Evolutionary conservation across 2,329 filamentous ascomycete genomes (phyloP), one percentile per base, ranked within the genome.

Genomic region (Lachnellula hyalina): DNA sequence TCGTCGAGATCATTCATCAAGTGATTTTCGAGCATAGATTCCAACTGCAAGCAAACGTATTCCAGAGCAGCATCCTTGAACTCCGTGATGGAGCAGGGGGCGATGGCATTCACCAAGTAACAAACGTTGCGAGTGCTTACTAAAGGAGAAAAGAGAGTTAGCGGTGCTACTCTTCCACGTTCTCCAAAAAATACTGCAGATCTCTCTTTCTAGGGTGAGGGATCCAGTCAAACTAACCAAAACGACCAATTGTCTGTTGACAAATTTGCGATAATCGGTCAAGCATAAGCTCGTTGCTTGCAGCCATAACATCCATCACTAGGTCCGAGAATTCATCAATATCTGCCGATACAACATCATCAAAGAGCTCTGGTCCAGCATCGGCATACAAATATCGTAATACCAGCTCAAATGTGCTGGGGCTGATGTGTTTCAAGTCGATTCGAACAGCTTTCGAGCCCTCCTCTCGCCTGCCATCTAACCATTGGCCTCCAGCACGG

Each of bases 261-360:
- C 94, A 97, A 28, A 95, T 84, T 68, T 96, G 89, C 5, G 90
- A 90, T 5, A 99, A 75, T 6, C 92, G 82, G 68, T 96, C 91
- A 47, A 99, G 80, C 92, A 99, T 96, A 54, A 99, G 75, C 71
- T 99, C 93, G 67, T 99, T 94, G 12, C 92, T 90, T 51, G 90
- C 86, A 53, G 84, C 84, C 80, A 97, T 86, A 45, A 97, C 89
- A 63, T 96, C 91, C 73, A 97, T 81, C 8, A 96, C 80, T n/a
- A 94, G 76, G 63, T 97, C 91, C 4, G 92, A 83, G 59, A 96
- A 91, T 46, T 91, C 87, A 61, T 96, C 91, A 5, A 96, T 72
- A 57, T 86, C 85, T 15, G 82, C 75, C 36, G 82, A 80, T 15
- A 87, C 80, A 5, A 94, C 80, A 34, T 87, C 77, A 61, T 96